A percentile compares a stretch with the other conserved stretches of the same genome.
phyloP scores from a whole-genome alignment of 345 rosid genomes.

The Trapa bicornis region DNA sequence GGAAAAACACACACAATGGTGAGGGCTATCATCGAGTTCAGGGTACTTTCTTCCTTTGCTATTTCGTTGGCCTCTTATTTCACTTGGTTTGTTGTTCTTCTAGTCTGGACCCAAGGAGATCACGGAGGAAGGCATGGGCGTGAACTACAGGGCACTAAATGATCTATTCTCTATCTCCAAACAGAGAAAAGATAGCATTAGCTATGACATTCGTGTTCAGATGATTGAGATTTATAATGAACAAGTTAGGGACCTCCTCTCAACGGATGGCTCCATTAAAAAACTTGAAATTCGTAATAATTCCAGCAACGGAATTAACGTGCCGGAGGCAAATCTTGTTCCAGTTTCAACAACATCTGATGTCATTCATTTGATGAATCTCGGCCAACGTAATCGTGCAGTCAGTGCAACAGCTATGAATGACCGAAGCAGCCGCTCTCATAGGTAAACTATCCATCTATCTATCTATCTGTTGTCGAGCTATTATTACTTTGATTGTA shows the following conservation, averaged over 20 bases:
- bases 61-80: background rate
- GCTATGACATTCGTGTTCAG: conserved; percentile 73
- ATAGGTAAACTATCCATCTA: conserved; percentile 36
- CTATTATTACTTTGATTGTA: background rate
- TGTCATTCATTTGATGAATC: conserved; percentile 73
- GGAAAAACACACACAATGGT: conserved; percentile 98
- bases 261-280: conserved; percentile 53
- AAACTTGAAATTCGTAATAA: conserved; percentile 89
- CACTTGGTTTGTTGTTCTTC: conserved; percentile 11
- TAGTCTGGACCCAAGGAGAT: conserved; percentile 82
- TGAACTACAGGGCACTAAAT: conserved; percentile 81
- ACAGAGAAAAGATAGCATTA: conserved; percentile 48
- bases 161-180: conserved; percentile 66
- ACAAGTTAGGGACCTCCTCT: conserved; percentile 92
- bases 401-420: conserved; percentile 82
- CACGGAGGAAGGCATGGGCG: conserved; percentile 72
- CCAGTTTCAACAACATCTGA: conserved; percentile 68
- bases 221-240: conserved; percentile 97
- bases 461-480: background rate
- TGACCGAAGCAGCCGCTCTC: conserved; percentile 96
- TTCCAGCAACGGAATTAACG: conserved; percentile 71
- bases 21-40: conserved; percentile 7
- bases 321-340: conserved; percentile 82
- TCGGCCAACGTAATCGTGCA: conserved; percentile 76
- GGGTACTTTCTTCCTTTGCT: background rate